These are phyloP conservation scores for Hypoxylon sp. DNA, from an alignment of 2,329 filamentous ascomycete species.

Conservation along the genomic window DNA sequence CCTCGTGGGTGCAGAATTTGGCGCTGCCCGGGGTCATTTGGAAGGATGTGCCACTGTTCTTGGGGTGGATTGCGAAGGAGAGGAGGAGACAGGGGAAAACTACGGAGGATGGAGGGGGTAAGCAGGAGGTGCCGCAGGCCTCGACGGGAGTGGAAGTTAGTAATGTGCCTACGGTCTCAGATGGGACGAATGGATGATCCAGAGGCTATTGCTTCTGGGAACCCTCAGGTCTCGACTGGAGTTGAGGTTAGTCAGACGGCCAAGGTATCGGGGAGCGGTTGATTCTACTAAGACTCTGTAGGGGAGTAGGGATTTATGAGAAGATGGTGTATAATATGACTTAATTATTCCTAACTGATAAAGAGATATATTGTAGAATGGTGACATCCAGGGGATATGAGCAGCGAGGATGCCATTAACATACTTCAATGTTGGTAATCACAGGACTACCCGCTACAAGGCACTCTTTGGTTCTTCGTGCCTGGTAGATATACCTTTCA, in stretches of 20 bases:
- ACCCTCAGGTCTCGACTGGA: constrained; percentile 33
- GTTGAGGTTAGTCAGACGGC: constrained; percentile 22
- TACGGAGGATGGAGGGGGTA: constrained; percentile 4
- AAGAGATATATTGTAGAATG: too few relatives aligned
- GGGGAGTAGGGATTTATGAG: too few relatives aligned
- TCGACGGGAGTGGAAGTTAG: constrained; percentile 34
- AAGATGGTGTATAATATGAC: too few relatives aligned
- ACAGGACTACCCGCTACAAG: too few relatives aligned
- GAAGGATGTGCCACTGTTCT: constrained; percentile 78
- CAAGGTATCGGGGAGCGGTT: constrained; percentile 24
- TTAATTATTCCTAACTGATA: too few relatives aligned
- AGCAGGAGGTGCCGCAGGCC: constrained; percentile 17
- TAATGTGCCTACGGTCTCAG: constrained; percentile 33
- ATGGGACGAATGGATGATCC: constrained; percentile 15
- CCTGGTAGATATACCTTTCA: too few relatives aligned
- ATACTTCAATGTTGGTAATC: too few relatives aligned
- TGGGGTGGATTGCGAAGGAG: constrained; percentile 70
- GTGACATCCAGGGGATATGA: too few relatives aligned
- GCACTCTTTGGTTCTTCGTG: too few relatives aligned
- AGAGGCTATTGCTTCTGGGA: constrained; percentile 10
- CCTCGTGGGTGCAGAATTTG: constrained; percentile 74
- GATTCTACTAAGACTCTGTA: neutral
- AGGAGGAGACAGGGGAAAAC: constrained; percentile 50
- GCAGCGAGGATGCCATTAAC: too few relatives aligned
- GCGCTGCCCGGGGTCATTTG: constrained; percentile 73